Evolutionary conservation across 352 stramenopile genomes (phyloP).

Genomic region (Lagenidium sp.): DNA sequence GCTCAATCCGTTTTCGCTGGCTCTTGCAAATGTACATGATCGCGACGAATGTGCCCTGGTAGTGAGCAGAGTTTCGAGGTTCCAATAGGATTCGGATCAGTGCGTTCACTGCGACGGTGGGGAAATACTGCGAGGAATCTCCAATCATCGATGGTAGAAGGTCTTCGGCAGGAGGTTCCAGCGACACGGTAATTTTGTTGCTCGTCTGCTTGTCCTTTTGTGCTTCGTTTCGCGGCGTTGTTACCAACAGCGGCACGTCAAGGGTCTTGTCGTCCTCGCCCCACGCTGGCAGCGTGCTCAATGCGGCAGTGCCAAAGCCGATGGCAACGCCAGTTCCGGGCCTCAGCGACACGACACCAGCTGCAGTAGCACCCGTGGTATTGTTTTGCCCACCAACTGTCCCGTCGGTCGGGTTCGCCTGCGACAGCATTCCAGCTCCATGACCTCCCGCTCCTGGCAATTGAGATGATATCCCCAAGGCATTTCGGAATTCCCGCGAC

Average conservation of each 20-base stretch:
- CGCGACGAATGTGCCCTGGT: conserved; percentile 96
- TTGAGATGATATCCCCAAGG: conserved; percentile 26
- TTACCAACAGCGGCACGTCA: conserved; percentile 39
- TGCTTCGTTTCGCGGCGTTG: conserved; percentile 38
- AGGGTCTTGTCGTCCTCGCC: conserved; percentile 37
- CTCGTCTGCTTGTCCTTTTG: conserved; percentile 72
- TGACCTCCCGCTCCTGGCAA: neutral
- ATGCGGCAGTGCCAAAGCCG: conserved; percentile 6
- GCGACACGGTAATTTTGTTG: conserved; percentile 47
- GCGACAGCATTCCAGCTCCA: conserved; percentile 1
- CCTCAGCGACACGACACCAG: neutral
- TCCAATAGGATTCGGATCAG: conserved; percentile 98
- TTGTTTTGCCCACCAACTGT: neutral
- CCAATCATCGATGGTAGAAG: conserved; percentile 75
- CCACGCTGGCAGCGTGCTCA: conserved; percentile 2
- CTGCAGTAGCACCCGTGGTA: neutral
- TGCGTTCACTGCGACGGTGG: conserved; percentile 94
- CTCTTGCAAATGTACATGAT: conserved; percentile 99
- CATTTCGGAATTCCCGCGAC: conserved; percentile 62
- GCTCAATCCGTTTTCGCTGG: conserved; percentile 90
- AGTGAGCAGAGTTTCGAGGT: conserved; percentile 92
- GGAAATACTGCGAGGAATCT: conserved; percentile 93
- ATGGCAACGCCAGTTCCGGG: conserved; percentile 13
- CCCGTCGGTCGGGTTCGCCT: conserved; percentile 1
- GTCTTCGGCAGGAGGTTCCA: conserved; percentile 63